phyloP scores from a whole-genome alignment of 2,329 filamentous ascomycete genomes.

The Aspergillus latus region DNA sequence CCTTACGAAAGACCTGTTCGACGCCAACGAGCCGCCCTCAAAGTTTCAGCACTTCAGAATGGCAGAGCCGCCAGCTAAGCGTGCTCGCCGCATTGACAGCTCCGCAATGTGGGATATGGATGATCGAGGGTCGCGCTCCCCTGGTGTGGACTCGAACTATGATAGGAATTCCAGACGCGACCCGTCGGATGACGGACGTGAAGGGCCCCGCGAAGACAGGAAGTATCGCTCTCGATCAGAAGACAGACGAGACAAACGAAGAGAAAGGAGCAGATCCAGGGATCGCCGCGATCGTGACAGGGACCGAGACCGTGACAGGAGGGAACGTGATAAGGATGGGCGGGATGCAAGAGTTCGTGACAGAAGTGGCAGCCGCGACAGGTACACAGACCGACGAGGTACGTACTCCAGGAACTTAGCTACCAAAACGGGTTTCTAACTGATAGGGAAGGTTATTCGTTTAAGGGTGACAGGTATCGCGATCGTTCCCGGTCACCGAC shows the following conservation, averaged over 20 bases:
- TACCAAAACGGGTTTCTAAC: conserved; percentile 6
- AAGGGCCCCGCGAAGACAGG: conserved; percentile 40
- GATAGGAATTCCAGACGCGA: conserved; percentile 42
- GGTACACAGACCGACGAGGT: conserved; percentile 44
- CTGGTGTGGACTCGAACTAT: conserved; percentile 29
- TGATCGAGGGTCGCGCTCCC: conserved; percentile 30
- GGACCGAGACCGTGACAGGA: conserved; percentile 30
- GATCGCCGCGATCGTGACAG: conserved; percentile 38
- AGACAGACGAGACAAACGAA: conserved; percentile 41
- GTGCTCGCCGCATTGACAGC: conserved; percentile 56
- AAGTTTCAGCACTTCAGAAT: conserved; percentile 35
- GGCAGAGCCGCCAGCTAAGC: conserved; percentile 56
- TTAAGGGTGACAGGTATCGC: conserved; percentile 36
- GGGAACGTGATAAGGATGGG: conserved; percentile 36
- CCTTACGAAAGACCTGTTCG: not conserved
- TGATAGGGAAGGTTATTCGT: conserved; percentile 26
- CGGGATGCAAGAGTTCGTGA: conserved; percentile 43
- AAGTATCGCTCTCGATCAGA: conserved; percentile 42
- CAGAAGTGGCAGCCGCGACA: conserved; percentile 40
- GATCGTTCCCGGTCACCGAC: conserved; percentile 39
- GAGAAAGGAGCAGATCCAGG: conserved; percentile 46
- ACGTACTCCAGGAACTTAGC: not conserved
- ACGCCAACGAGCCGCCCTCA: not conserved
- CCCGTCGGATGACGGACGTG: conserved; percentile 34
- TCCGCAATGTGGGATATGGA: conserved; percentile 61